Evolutionary conservation across 805 yeast species (phyloP).

Genomic region (Metschnikowia proteae): DNA sequence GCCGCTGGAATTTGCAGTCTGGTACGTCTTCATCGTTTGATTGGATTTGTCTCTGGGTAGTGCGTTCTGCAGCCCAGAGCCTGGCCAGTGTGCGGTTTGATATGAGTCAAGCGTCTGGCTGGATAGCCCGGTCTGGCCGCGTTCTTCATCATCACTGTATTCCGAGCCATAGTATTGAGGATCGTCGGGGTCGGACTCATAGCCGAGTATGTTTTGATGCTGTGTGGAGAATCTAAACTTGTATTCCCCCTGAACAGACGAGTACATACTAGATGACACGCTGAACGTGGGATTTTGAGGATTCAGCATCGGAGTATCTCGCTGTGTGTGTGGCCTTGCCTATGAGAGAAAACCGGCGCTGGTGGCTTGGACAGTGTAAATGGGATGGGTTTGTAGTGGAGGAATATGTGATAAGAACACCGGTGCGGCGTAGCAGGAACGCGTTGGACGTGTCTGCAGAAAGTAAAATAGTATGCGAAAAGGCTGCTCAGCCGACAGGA

Average conservation of each 20-base stretch:
- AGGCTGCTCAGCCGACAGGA: neutral
- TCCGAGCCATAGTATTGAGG: constrained; percentile 7
- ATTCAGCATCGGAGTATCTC: neutral
- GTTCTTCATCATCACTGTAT: neutral
- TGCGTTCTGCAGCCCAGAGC: neutral
- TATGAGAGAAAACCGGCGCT: neutral
- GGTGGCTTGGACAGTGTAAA: neutral
- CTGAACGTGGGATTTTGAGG: constrained; percentile 16
- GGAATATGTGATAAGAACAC: neutral
- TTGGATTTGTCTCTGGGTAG: constrained; percentile 8
- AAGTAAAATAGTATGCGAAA: neutral
- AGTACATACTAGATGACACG: constrained; percentile 35
- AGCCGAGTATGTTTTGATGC: constrained; percentile 15
- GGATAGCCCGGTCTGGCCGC: neutral
- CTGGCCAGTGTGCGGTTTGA: neutral
- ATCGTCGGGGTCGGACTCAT: constrained; percentile 15
- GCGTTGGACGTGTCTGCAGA: constrained; percentile 1
- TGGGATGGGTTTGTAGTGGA: neutral
- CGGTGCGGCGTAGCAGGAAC: constrained; percentile 2
- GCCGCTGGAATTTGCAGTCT: constrained; percentile 24
- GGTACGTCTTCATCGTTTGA: constrained; percentile 26
- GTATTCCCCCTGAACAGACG: constrained; percentile 21
- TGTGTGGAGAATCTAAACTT: constrained; percentile 9
- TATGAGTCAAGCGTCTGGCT: constrained; percentile 1
- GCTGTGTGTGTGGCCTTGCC: neutral